A percentile compares a stretch with the other conserved stretches of the same genome.
These are phyloP conservation scores for Aspergillus sp. DNA, from an alignment of 2,329 filamentous ascomycete species.

Conservation along the genomic window DNA sequence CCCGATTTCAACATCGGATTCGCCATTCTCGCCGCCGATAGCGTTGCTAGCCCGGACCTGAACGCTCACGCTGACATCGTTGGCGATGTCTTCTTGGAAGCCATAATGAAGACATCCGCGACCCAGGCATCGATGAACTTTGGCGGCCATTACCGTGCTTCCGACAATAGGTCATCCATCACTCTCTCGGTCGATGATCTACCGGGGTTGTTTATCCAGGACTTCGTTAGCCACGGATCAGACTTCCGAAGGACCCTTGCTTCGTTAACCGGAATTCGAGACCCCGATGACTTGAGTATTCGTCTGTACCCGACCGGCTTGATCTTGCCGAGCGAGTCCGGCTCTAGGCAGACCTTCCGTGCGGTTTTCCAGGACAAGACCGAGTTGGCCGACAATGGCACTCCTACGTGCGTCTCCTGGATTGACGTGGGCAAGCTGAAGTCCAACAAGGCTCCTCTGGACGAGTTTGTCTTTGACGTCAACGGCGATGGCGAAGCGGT, in stretches of 20 bases:
- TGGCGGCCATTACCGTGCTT: not conserved
- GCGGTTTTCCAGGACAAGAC: slow-evolving; percentile 22
- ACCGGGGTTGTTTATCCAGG: slow-evolving; percentile 2
- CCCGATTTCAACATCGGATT: slow-evolving; percentile 39
- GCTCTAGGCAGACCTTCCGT: slow-evolving; percentile 15
- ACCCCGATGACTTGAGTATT: slow-evolving; percentile 1
- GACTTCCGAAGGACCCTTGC: slow-evolving; percentile 2
- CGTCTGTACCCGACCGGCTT: slow-evolving; percentile 8
- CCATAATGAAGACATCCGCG: slow-evolving; percentile 19
- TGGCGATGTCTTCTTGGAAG: slow-evolving; percentile 23
- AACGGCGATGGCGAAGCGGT: slow-evolving; percentile 18
- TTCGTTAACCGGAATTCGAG: not conserved
- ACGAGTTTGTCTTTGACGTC: slow-evolving; percentile 27
- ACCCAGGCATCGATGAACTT: not conserved
- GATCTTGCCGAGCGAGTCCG: slow-evolving; percentile 1
- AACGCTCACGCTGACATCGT: slow-evolving; percentile 31
- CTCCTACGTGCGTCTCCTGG: slow-evolving; percentile 30
- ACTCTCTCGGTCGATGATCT: not conserved
- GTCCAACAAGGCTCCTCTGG: slow-evolving; percentile 19
- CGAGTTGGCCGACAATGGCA: slow-evolving; percentile 23
- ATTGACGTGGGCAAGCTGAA: slow-evolving; percentile 21
- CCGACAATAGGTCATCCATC: not conserved
- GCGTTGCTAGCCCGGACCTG: slow-evolving; percentile 13
- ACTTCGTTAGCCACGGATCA: slow-evolving; percentile 2
- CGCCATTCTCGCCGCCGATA: slow-evolving; percentile 31